phyloP scores from a whole-genome alignment of 139 green algal species.

The Coelastrella sp. region DNA sequence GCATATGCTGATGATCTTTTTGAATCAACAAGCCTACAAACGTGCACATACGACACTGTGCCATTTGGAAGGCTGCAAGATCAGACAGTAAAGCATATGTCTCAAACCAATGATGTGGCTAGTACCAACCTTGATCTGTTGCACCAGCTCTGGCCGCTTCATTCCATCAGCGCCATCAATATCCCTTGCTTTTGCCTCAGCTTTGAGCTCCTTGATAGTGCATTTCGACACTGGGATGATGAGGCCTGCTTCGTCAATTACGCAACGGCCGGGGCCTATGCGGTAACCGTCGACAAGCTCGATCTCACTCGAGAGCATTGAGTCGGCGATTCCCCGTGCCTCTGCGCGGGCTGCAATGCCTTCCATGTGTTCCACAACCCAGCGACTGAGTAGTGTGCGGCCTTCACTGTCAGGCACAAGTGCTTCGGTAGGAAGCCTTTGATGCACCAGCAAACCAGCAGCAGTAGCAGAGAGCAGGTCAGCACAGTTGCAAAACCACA shows the following conservation, averaged over 20 bases:
- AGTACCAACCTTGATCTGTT: slow-evolving; percentile 25
- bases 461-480: not conserved
- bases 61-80: not conserved
- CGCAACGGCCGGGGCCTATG: slow-evolving; percentile 21
- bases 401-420: not conserved
- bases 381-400: slow-evolving; percentile 13
- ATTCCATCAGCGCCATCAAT: not conserved
- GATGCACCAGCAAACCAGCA: not conserved
- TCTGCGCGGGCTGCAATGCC: slow-evolving; percentile 25
- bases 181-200: slow-evolving; percentile 12
- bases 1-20: no score
- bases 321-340: not conserved
- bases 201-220: slow-evolving; percentile 32
- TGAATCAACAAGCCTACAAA: not conserved
- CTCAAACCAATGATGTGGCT: no score
- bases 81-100: no score
- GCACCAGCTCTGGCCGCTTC: slow-evolving; percentile 34
- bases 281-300: not conserved
- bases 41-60: not conserved
- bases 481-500: not conserved
- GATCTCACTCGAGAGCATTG: not conserved
- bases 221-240: slow-evolving; percentile 30
- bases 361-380: slow-evolving; percentile 36
- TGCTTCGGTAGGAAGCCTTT: slow-evolving; percentile 9
- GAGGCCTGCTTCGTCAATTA: slow-evolving; percentile 22